Evolutionary conservation across 352 stramenopile genomes (phyloP).

Genomic region (Phytophthora hibernalis): DNA sequence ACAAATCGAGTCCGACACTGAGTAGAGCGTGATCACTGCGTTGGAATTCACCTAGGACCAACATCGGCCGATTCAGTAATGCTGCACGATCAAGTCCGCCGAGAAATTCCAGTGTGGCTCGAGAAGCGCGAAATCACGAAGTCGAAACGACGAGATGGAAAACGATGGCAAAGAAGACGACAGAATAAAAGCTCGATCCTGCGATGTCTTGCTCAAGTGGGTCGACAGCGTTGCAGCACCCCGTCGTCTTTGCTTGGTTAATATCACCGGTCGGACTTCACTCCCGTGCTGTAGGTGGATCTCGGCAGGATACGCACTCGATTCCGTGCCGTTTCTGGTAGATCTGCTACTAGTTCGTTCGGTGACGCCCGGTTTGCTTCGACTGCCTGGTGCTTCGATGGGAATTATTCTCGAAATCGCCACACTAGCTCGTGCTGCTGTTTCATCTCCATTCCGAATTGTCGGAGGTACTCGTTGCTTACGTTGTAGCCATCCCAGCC

Average conservation of each 20-base stretch:
- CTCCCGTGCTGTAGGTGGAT: constrained; percentile 10
- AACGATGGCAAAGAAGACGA: neutral
- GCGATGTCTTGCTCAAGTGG: constrained; percentile 25
- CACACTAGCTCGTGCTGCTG: constrained; percentile 11
- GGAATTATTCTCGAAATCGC: constrained; percentile 9
- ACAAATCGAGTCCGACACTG: constrained; percentile 1
- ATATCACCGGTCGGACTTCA: neutral
- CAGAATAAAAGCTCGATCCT: neutral
- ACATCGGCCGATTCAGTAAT: neutral
- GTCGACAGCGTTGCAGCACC: neutral
- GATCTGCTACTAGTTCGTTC: constrained; percentile 17
- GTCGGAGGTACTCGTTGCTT: too few relatives aligned
- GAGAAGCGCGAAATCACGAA: neutral
- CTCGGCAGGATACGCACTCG: constrained; percentile 23
- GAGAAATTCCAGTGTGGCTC: neutral
- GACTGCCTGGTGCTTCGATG: too few relatives aligned
- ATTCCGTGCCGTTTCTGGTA: constrained; percentile 29
- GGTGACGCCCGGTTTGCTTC: constrained; percentile 15
- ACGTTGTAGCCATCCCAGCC: too few relatives aligned
- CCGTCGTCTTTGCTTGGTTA: neutral
- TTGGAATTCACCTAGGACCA: neutral
- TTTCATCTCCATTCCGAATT: constrained; percentile 22
- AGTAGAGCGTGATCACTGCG: neutral
- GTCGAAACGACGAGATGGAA: neutral
- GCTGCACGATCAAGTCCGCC: neutral